phyloP scores from a whole-genome alignment of 306 rosid species.

The Prosopis cineraria region DNA sequence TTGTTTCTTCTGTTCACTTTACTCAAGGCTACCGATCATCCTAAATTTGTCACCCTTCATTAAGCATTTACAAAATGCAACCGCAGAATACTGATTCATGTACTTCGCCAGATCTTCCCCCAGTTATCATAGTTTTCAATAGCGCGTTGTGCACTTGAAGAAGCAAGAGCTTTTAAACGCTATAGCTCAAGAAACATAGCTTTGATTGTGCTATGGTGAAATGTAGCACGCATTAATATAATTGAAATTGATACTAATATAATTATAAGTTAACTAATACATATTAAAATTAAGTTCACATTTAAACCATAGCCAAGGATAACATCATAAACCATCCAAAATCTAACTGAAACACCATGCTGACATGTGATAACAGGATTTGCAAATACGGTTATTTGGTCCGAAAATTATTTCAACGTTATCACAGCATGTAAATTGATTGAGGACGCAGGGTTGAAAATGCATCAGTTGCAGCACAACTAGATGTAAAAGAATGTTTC shows the following conservation, averaged over 20 bases:
- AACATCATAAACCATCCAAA: background rate
- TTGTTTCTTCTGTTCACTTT: slow-evolving; percentile 10
- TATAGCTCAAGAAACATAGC: background rate
- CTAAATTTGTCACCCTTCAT: slow-evolving; percentile 10
- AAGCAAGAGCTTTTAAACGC: background rate
- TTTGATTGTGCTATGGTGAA: background rate
- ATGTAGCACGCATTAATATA: background rate
- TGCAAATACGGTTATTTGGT: background rate
- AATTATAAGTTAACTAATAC: background rate
- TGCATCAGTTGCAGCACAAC: background rate
- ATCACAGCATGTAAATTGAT: background rate
- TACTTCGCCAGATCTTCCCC: background rate
- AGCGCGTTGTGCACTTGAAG: background rate
- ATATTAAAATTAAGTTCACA: background rate
- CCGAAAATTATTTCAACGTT: background rate
- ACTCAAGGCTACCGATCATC: background rate
- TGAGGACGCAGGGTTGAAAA: background rate
- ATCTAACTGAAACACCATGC: background rate
- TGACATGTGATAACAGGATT: background rate
- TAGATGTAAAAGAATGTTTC: background rate
- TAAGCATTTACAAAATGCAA: background rate
- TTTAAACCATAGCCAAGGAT: background rate
- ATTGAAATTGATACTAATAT: background rate
- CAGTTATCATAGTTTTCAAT: background rate
- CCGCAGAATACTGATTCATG: background rate